Percentiles rank a stretch among this genome's conserved stretches.
These are phyloP conservation scores for Blastobotrys peoriensis DNA, from an alignment of 805 yeast genomes.

Conservation along the genomic window DNA sequence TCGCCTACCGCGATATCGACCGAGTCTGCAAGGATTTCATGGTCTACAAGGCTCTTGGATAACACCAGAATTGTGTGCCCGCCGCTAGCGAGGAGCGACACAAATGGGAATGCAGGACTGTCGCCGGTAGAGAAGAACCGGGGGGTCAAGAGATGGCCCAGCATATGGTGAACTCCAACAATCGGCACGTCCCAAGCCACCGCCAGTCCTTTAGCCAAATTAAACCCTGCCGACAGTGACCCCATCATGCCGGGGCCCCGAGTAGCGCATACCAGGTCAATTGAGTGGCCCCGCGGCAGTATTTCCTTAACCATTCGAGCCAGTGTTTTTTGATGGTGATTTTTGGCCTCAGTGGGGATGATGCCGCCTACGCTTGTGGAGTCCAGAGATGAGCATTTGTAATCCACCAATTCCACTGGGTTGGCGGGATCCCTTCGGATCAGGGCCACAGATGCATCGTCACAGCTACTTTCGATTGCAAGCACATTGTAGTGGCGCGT, in stretches of 20 bases:
- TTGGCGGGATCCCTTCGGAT: constrained; percentile 44
- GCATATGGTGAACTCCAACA: constrained; percentile 93
- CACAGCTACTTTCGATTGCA: constrained; percentile 91
- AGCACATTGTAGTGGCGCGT: constrained; percentile 40
- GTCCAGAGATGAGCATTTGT: constrained; percentile 59
- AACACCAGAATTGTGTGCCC: constrained; percentile 90
- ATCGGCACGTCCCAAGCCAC: constrained; percentile 72
- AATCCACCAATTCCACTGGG: constrained; percentile 46
- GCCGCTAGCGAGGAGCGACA: constrained; percentile 79
- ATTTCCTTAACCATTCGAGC: constrained; percentile 46
- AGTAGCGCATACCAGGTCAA: constrained; percentile 78
- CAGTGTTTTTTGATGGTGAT: constrained; percentile 62
- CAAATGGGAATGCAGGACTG: constrained; percentile 68
- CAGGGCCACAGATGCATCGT: constrained; percentile 86
- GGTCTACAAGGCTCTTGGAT: constrained; percentile 54
- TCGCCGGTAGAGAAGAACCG: constrained; percentile 41
- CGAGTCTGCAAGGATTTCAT: constrained; percentile 68
- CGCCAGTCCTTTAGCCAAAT: constrained; percentile 77
- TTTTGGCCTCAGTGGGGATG: constrained; percentile 76
- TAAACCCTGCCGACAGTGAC: constrained; percentile 73
- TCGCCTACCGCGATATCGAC: constrained; percentile 91
- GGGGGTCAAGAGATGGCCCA: constrained; percentile 78
- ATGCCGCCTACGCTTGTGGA: constrained; percentile 74
- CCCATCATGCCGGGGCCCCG: constrained; percentile 98
- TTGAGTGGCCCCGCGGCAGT: constrained; percentile 28